Conservation (phyloP, 2,329 filamentous ascomycete species). For the Pestalotiopsis fici region DNA sequence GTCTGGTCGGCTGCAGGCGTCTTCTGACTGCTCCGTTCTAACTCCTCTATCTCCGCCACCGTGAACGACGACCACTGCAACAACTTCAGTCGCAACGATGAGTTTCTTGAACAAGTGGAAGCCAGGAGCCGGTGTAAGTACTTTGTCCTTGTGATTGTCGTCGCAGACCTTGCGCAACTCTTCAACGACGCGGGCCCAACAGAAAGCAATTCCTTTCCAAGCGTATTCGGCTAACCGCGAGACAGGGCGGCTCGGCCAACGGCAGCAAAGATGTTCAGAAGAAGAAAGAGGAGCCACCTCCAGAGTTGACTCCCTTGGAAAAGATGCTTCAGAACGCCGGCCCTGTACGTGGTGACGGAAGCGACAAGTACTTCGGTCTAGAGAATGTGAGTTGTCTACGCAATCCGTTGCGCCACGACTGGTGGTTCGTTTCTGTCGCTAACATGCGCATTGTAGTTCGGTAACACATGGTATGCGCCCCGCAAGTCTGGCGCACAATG, state of each 20-base stretch:
- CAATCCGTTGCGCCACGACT: not conserved
- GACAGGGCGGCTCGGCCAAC: slow-evolving; percentile 40
- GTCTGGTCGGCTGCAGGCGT: slow-evolving; percentile 9
- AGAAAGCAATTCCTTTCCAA: not conserved
- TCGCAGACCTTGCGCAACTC: not conserved
- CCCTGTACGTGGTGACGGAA: slow-evolving; percentile 81
- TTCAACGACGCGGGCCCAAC: not conserved
- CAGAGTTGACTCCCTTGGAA: slow-evolving; percentile 63
- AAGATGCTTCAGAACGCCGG: slow-evolving; percentile 83
- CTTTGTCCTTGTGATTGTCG: slow-evolving; percentile 9
- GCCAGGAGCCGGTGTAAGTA: slow-evolving; percentile 54
- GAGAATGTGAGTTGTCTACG: slow-evolving; percentile 76
- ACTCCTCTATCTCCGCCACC: slow-evolving; percentile 18
- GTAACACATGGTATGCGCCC: slow-evolving; percentile 82
- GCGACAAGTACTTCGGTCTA: slow-evolving; percentile 97
- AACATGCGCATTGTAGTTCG: slow-evolving; percentile 66
- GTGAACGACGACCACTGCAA: slow-evolving; percentile 5
- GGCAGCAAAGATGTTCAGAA: slow-evolving; percentile 46
- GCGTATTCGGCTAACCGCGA: slow-evolving; percentile 21
- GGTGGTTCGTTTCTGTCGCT: slow-evolving; percentile 27
- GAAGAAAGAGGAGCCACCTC: slow-evolving; percentile 59
- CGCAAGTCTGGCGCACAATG: slow-evolving; percentile 9
- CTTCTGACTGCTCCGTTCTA: slow-evolving; percentile 10
- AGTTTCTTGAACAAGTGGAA: slow-evolving; percentile 63
- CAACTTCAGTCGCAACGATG: slow-evolving; percentile 43